Conservation (phyloP, 257 asterid genomes). For the Nicotiana noctiflora region DNA sequence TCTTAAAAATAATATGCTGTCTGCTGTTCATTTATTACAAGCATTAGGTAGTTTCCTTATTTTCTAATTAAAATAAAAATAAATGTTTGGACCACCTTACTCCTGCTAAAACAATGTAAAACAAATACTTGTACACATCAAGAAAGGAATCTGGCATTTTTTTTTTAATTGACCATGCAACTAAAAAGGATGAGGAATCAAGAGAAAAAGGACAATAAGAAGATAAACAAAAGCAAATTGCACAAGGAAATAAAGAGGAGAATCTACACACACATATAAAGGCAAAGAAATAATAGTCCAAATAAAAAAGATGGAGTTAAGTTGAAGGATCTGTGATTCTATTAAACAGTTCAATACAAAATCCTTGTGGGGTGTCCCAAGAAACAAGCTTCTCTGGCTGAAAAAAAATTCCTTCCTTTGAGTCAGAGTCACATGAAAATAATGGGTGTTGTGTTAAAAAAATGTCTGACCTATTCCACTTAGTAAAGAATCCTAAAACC, state of each 20-base stretch:
- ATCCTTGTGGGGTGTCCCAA: neutral
- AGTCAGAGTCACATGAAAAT: conserved; percentile 14
- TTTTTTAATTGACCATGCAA: neutral
- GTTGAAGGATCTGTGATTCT: conserved; percentile 4
- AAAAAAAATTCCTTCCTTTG: neutral
- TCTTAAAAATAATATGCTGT: conserved; percentile 9
- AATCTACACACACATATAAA: neutral
- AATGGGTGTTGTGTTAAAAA: neutral
- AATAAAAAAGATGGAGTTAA: neutral
- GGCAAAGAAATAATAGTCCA: neutral
- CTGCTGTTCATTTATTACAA: conserved; percentile 16
- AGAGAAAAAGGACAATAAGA: neutral
- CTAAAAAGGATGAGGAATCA: neutral
- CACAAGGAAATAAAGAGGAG: neutral
- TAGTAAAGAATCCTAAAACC: neutral
- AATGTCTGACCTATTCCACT: neutral
- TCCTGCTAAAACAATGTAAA: neutral
- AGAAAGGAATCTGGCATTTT: neutral
- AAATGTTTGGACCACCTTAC: neutral
- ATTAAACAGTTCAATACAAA: neutral
- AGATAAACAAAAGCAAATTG: conserved; percentile 2
- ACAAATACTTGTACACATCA: conserved; percentile 6
- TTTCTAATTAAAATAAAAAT: neutral
- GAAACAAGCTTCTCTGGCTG: neutral
- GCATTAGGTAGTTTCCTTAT: neutral